These are phyloP conservation scores for Trichopus zeylanicus DNA, from an alignment of 116 monocot genomes.

Conservation along the genomic window DNA sequence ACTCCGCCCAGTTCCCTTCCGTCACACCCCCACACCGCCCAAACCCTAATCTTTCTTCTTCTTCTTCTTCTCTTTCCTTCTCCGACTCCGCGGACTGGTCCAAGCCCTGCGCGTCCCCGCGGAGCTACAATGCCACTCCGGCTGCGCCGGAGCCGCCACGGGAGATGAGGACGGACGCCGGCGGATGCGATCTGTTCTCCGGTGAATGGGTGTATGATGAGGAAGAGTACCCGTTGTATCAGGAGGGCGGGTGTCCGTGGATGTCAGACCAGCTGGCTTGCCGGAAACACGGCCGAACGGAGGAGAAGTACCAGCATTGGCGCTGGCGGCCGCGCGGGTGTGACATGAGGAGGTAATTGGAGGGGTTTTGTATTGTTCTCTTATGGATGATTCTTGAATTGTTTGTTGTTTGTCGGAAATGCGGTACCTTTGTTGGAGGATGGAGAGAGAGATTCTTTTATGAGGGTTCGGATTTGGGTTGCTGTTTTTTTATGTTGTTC, in stretches of 20 bases:
- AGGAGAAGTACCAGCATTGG: constrained; percentile 70
- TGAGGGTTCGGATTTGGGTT: too few species aligned
- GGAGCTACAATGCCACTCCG: constrained; percentile 7
- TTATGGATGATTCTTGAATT: background rate
- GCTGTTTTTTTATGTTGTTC: too few species aligned
- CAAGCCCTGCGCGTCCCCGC: constrained; percentile 25
- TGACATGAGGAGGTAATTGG: constrained; percentile 55
- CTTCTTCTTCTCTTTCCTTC: background rate
- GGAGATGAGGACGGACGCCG: background rate
- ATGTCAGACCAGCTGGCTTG: constrained; percentile 90
- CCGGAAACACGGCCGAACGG: constrained; percentile 61
- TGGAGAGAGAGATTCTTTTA: too few species aligned
- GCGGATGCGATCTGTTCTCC: constrained; percentile 45
- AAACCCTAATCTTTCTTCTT: background rate
- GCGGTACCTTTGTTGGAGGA: too few species aligned
- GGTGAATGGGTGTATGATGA: constrained; percentile 77
- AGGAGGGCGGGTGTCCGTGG: constrained; percentile 59
- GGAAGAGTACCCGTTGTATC: constrained; percentile 41
- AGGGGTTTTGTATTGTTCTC: background rate
- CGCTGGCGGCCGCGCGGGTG: constrained; percentile 79
- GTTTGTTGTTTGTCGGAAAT: background rate
- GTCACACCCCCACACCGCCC: too few species aligned
- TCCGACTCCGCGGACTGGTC: constrained; percentile 48
- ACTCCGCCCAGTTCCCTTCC: background rate
- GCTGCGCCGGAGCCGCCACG: background rate